Conservation (phyloP, 306 rosid genomes). For the Cicer pinnatifidum region DNA sequence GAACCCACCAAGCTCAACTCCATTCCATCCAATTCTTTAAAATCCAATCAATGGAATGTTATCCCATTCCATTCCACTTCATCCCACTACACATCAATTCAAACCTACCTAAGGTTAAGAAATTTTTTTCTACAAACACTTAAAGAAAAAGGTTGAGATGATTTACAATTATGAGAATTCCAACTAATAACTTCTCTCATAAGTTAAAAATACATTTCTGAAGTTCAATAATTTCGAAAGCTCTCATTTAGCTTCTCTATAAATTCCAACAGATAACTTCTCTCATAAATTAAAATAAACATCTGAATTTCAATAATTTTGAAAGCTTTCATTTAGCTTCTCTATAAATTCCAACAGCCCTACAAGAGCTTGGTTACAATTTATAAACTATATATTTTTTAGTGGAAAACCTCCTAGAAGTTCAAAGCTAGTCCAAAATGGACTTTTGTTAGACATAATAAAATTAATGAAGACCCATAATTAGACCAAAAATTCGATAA, state of each 20-base stretch:
- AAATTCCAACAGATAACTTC: not conserved
- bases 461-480: not conserved
- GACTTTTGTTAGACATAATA: not conserved
- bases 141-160: not conserved
- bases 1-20: not conserved
- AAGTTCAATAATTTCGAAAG: not conserved
- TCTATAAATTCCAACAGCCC: not conserved
- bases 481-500: not conserved
- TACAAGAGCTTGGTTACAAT: not conserved
- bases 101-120: not conserved
- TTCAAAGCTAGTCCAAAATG: slow-evolving; percentile 5
- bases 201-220: not conserved
- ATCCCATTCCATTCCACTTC: not conserved
- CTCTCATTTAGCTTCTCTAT: not conserved
- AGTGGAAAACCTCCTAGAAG: not conserved
- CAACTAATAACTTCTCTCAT: not conserved
- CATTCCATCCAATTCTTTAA: not conserved
- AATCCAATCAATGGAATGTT: not conserved
- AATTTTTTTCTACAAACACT: not conserved
- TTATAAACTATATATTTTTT: not conserved
- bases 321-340: not conserved
- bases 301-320: not conserved
- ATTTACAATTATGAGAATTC: not conserved
- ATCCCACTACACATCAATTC: not conserved
- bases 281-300: not conserved